Evolutionary conservation across 805 yeast genomes (phyloP).

Genomic region (Metschnikowia reukaufii): DNA sequence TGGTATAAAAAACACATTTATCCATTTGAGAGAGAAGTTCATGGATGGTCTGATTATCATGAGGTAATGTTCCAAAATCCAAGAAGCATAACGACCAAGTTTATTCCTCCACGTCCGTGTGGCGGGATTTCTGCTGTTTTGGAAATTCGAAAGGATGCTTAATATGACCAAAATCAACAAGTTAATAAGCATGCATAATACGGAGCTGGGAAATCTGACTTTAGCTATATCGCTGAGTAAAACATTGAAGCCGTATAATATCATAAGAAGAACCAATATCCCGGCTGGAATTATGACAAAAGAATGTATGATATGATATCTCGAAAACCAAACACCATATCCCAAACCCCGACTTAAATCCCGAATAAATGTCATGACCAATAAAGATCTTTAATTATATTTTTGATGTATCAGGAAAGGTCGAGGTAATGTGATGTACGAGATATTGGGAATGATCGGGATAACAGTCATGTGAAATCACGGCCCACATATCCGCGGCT

Average conservation of each 20-base stretch:
- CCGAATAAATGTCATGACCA: not conserved
- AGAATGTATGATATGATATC: conserved; percentile 30
- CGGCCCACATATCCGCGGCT: not conserved
- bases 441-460: no score
- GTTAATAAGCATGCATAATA: conserved; percentile 64
- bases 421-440: not conserved
- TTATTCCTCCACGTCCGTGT: conserved; percentile 17
- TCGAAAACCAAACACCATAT: conserved; percentile 36
- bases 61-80: conserved; percentile 33
- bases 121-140: not conserved
- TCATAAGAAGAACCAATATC: conserved; percentile 41
- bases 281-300: conserved; percentile 53
- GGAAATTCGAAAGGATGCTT: conserved; percentile 22
- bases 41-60: conserved; percentile 55
- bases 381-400: no score
- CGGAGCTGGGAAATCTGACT: conserved; percentile 67
- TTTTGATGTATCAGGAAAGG: no score
- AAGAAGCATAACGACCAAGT: conserved; percentile 16
- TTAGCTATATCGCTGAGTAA: conserved; percentile 43
- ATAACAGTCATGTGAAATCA: not conserved
- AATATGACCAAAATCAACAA: conserved; percentile 45
- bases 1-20: conserved; percentile 75
- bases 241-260: conserved; percentile 54
- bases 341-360: conserved; percentile 22
- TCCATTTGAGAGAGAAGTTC: conserved; percentile 73